A percentile compares a stretch with the other conserved stretches of the same genome.
These are phyloP conservation scores for Pichia kudriavzevii DNA, from an alignment of 1,139 yeast species.

Conservation along the genomic window DNA sequence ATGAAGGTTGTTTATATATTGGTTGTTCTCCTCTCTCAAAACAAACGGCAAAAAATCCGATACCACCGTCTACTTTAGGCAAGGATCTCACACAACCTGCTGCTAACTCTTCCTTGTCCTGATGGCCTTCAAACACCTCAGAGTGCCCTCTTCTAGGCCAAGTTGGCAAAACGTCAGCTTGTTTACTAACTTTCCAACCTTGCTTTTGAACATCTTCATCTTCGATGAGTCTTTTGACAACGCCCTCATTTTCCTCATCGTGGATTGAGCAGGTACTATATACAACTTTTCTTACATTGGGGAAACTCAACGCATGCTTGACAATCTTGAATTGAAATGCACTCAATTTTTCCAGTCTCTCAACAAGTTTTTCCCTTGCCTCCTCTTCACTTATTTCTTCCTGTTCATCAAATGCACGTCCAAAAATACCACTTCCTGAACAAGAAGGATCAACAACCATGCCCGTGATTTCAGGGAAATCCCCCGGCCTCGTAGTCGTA, in stretches of 20 bases:
- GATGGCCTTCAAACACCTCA: slow-evolving; percentile 51
- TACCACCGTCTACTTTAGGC: slow-evolving; percentile 85
- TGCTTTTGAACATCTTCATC: slow-evolving; percentile 50
- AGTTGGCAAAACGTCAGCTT: slow-evolving; percentile 59
- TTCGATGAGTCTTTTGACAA: slow-evolving; percentile 65
- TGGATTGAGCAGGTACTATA: slow-evolving; percentile 95
- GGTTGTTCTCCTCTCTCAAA: slow-evolving; percentile 36
- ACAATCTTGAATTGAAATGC: slow-evolving; percentile 83
- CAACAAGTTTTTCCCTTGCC: slow-evolving; percentile 29
- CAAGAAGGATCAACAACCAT: slow-evolving; percentile 94
- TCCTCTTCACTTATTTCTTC: slow-evolving; percentile 31
- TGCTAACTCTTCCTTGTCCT: slow-evolving; percentile 48
- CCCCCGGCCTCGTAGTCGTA: slow-evolving; percentile 56
- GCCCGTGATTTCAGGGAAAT: slow-evolving; percentile 63
- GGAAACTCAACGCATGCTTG: slow-evolving; percentile 80
- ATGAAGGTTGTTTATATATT: background rate
- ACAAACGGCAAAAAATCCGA: slow-evolving; percentile 92
- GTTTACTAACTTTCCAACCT: slow-evolving; percentile 71
- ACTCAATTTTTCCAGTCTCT: slow-evolving; percentile 63
- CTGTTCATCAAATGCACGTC: slow-evolving; percentile 56
- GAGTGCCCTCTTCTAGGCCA: slow-evolving; percentile 85
- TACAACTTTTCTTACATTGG: slow-evolving; percentile 68
- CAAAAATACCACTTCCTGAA: slow-evolving; percentile 95
- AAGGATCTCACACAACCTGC: slow-evolving; percentile 80
- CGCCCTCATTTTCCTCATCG: slow-evolving; percentile 87